A percentile compares a stretch with the other conserved stretches of the same genome.
Conservation (phyloP, 352 stramenopile genomes). For the Pythium phragmiticola region DNA sequence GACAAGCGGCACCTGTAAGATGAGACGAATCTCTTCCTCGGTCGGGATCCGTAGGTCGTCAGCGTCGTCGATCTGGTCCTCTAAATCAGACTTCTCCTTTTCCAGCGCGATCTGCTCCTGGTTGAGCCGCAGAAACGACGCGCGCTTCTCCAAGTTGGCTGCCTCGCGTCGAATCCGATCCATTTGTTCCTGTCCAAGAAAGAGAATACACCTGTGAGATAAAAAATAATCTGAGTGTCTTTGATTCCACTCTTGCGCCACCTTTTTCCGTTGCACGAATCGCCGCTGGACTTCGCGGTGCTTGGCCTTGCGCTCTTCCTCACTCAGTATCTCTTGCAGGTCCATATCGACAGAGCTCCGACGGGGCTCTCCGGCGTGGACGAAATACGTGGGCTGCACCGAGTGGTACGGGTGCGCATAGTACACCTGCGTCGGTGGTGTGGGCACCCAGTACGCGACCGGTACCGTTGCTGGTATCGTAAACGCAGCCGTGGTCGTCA, state of each 20-base stretch:
- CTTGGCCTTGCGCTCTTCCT: slow-evolving; percentile 37
- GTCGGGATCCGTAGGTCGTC: slow-evolving; percentile 13
- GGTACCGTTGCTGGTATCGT: background rate
- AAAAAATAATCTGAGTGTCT: too few relatives aligned
- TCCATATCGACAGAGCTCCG: background rate
- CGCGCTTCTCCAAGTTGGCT: slow-evolving; percentile 32
- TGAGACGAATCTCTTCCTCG: slow-evolving; percentile 25
- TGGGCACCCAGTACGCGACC: slow-evolving; percentile 15
- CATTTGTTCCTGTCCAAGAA: slow-evolving; percentile 28
- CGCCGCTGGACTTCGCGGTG: slow-evolving; percentile 44
- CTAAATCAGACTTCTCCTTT: slow-evolving; percentile 27
- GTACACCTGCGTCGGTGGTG: background rate
- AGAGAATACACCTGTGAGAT: background rate
- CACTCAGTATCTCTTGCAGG: slow-evolving; percentile 19
- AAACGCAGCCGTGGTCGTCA: background rate
- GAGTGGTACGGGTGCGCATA: slow-evolving; percentile 9
- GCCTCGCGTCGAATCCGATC: slow-evolving; percentile 31
- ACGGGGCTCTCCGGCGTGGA: background rate
- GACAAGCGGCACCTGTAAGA: slow-evolving; percentile 25
- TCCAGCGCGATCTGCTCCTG: slow-evolving; percentile 34
- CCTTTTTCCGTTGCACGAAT: slow-evolving; percentile 49
- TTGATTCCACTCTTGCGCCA: background rate
- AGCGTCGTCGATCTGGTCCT: slow-evolving; percentile 9
- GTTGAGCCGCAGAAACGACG: slow-evolving; percentile 27
- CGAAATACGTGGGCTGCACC: background rate